Evolutionary conservation across 2,329 filamentous ascomycete genomes (phyloP).

Genomic region (Xylariaceae sp.): DNA sequence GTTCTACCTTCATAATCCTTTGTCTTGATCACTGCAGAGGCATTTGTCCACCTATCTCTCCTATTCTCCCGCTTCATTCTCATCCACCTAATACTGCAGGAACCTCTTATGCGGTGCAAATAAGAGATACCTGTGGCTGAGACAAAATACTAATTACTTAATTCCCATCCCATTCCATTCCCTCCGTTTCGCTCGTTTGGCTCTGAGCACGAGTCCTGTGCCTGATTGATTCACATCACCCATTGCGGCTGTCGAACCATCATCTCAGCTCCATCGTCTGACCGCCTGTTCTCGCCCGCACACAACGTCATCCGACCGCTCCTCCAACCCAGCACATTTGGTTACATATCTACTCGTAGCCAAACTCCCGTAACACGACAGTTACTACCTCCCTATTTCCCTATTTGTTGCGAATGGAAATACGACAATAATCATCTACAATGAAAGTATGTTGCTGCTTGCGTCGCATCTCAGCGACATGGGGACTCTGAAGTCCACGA

Average conservation of each 20-base stretch:
- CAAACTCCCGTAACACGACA: constrained; percentile 1
- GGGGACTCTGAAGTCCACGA: neutral
- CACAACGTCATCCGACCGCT: constrained; percentile 21
- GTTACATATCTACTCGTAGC: neutral
- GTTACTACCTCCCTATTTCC: neutral
- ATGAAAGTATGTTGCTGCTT: constrained; percentile 29
- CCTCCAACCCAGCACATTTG: constrained; percentile 11
- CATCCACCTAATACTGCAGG: constrained; percentile 18
- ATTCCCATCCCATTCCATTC: neutral
- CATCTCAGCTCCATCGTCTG: neutral
- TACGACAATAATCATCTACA: constrained; percentile 11
- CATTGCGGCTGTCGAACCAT: neutral
- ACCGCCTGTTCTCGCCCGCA: constrained; percentile 11
- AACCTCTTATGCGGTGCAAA: constrained; percentile 5
- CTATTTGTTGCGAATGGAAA: neutral
- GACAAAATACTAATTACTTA: neutral
- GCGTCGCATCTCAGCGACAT: neutral
- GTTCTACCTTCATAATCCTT: neutral
- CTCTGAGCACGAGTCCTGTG: neutral
- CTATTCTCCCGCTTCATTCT: neutral
- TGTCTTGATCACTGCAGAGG: neutral
- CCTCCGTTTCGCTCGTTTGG: neutral
- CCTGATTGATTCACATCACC: neutral
- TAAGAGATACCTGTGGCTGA: neutral
- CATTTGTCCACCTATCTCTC: neutral